phyloP scores from a whole-genome alignment of 2,329 filamentous ascomycete species.

The Magnaporthiopsis poae region DNA sequence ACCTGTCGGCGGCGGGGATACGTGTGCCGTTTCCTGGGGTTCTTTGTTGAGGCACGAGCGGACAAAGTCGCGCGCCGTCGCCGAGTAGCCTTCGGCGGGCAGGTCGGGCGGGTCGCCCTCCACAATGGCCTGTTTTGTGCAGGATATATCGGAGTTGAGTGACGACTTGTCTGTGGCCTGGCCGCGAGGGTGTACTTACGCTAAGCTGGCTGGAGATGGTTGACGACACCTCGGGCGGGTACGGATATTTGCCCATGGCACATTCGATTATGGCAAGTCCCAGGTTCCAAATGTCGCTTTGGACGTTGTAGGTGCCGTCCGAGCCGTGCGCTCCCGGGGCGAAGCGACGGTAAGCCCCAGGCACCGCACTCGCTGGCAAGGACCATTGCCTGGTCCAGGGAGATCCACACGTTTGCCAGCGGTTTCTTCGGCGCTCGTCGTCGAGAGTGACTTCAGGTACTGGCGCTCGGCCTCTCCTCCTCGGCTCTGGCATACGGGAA shows the following conservation, averaged over 20 bases:
- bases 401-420: no score
- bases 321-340: constrained; percentile 58
- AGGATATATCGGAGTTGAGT: constrained; percentile 6
- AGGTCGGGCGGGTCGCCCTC: constrained; percentile 90
- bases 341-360: no score
- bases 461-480: constrained; percentile 65
- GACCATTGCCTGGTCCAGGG: no score
- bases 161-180: not conserved
- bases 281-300: constrained; percentile 95
- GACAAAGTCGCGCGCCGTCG: constrained; percentile 76
- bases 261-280: constrained; percentile 93
- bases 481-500: constrained; percentile 66
- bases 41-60: constrained; percentile 83
- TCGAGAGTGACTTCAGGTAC: constrained; percentile 72
- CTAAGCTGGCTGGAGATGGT: constrained; percentile 97
- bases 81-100: constrained; percentile 67
- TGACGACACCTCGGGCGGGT: constrained; percentile 92
- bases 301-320: constrained; percentile 88
- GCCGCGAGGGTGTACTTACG: constrained; percentile 49
- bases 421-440: constrained; percentile 81
- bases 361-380: no score
- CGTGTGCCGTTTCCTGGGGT: constrained; percentile 81
- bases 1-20: no score
- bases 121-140: constrained; percentile 70
- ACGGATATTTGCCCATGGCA: constrained; percentile 86